Base-by-base conservation (phyloP, 2,329 filamentous ascomycete species). In the Fragosphaeria purpurea region DNA sequence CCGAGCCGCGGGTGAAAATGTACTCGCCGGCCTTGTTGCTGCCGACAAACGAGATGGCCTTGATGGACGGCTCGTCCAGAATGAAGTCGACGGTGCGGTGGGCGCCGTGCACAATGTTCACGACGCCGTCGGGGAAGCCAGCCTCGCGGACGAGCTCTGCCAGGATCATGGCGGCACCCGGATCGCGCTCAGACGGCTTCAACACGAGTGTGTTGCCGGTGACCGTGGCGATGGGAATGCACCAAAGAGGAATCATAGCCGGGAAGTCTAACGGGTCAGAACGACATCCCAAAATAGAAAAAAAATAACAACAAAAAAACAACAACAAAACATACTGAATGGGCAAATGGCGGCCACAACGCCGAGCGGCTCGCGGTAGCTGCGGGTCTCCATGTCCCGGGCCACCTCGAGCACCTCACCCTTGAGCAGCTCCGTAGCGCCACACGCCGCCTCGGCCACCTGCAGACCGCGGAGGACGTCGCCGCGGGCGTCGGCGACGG, bases 161-260 rank as follows among this genome's bases (percentile, higher is more conserved):
- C 35, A 93, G 75, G 62, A 93, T 91, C 84, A 93, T 89, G 61
- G 83, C 82, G 8, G 86, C 86, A 54, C 87, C 87, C 7, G 87
- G 87, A 61, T 91, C 87, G 52, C 87, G 81, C 72, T 94, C 87
- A 1, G 87, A 91, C 8, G 87, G 87, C 76, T 94, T 94, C 59
- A 94, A 74, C 58, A 94, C 80, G 52, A 89, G 73, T 11, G 86
- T 90, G 73, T 94, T 94, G 48, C 87, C 87, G 13, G 85, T 88
- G 33, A 90, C 79, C 42, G 86, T 87, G 44, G 87, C 87, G 59
- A 93, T 86, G 40, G 87, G 88, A 55, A 94, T 89, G 54, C 80
- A 88, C 87, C 87, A 94, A n/a, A 94, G 76, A 4, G 87, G 88
- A 65, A 94, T 93, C 87, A 94, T 94, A 60, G 87, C 87, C 42